Conservation (phyloP, 768 basidiomycete species). For the Serendipita sp. region DNA sequence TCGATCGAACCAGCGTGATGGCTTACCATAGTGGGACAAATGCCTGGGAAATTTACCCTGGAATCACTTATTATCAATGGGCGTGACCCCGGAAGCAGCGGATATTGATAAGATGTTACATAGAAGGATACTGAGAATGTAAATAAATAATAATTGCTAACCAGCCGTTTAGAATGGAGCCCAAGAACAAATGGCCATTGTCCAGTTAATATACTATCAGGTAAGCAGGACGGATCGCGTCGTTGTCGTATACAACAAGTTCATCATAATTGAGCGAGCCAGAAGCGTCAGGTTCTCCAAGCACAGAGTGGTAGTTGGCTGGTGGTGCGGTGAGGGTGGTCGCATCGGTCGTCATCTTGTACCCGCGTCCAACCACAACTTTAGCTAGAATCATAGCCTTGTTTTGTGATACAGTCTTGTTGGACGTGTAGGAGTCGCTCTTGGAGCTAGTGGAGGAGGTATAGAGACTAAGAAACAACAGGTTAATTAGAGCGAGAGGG, state of each 20-base stretch:
- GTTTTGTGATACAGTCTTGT: slow-evolving; percentile 25
- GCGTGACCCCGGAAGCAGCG: too few species aligned
- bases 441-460: slow-evolving; percentile 63
- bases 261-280: slow-evolving; percentile 1
- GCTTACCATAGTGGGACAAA: too few species aligned
- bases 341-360: slow-evolving; percentile 43
- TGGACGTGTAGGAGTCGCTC: slow-evolving; percentile 22
- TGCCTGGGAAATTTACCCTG: too few species aligned
- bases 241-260: background rate
- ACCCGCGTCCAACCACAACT: slow-evolving; percentile 47
- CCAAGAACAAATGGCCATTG: background rate
- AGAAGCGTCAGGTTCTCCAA: background rate
- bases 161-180: too few species aligned
- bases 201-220: background rate
- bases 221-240: slow-evolving; percentile 4
- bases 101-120: too few species aligned
- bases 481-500: too few species aligned
- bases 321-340: slow-evolving; percentile 22
- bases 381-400: slow-evolving; percentile 33
- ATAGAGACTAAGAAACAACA: slow-evolving; percentile 33
- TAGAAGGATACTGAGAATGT: too few species aligned
- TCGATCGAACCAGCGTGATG: too few species aligned
- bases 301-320: background rate
- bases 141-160: too few species aligned
- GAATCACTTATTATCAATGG: too few species aligned